Percentiles rank a stretch among this genome's conserved stretches.
phyloP scores from a whole-genome alignment of 257 asterid species.

The Przewalskia tangutica region DNA sequence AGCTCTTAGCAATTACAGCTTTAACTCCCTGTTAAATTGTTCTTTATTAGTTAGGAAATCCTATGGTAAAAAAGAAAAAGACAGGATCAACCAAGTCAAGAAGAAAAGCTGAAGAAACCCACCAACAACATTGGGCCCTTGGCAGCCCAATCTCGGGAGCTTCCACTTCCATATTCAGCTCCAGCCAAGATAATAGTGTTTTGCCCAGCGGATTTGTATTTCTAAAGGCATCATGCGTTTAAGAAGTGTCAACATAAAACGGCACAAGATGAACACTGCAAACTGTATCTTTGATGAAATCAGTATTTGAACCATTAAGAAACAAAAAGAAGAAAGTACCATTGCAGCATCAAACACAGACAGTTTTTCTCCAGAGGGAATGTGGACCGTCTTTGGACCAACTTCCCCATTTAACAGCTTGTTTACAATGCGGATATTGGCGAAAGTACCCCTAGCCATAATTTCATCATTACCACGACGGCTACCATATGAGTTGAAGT shows the following conservation, averaged over 20 bases:
- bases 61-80: not conserved
- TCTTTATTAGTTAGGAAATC: not conserved
- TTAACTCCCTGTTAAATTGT: slow-evolving; percentile 62
- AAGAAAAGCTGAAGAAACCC: slow-evolving; percentile 4
- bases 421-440: slow-evolving; percentile 84
- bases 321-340: slow-evolving; percentile 28
- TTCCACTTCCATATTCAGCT: slow-evolving; percentile 98
- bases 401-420: slow-evolving; percentile 86
- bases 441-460: slow-evolving; percentile 96
- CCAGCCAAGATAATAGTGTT: slow-evolving; percentile 90
- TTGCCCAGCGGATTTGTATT: slow-evolving; percentile 73
- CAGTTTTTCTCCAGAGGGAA: slow-evolving; percentile 81
- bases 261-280: not conserved
- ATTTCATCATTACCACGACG: slow-evolving; percentile 97
- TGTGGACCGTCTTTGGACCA: slow-evolving; percentile 83
- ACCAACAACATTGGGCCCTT: slow-evolving; percentile 98
- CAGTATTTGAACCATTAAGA: not conserved
- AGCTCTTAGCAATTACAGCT: slow-evolving; percentile 92
- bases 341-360: slow-evolving; percentile 81
- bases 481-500: slow-evolving; percentile 91
- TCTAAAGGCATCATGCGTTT: slow-evolving; percentile 34
- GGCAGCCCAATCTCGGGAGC: slow-evolving; percentile 99
- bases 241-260: slow-evolving; percentile 1
- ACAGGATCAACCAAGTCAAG: not conserved
- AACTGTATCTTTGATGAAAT: not conserved